Evolutionary conservation across 2,329 filamentous ascomycete species (phyloP), one percentile per base, ranked within the genome.

Genomic region (Didymella pomorum): DNA sequence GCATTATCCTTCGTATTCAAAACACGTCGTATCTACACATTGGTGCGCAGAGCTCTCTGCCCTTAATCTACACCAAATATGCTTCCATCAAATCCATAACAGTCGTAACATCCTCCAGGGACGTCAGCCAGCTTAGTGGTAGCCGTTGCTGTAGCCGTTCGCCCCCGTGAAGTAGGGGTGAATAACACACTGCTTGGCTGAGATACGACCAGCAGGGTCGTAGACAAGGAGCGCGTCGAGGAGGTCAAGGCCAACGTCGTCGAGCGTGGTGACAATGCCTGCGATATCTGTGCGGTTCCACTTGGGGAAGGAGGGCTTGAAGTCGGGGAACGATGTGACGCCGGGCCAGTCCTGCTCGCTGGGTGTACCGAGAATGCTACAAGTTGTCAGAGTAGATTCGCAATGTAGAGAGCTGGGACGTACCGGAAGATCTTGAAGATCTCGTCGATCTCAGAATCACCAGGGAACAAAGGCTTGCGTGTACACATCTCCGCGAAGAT

Each of bases 401-500:
- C 10, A n/a, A 18, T 42, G 28, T 31, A 5, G 25, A 33, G 18
- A 9, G 12, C 23, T 3, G n/a, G 7, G 9, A 64, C 83, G 70
- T 81, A 92, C 91, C 89, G 87, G 88, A 97, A 97, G 75, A 89
- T 96, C 81, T 94, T 95, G 84, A 96, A 96, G 73, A 96, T 96
- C 79, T 96, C 92, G 72, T 96, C 92, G 78, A 96, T 96, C 75
- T 96, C 92, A 5, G 91, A 95, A 76, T 97, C 93, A 58, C 93
- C 93, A 12, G 93, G 92, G 82, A 97, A 97, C 42, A 97, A 83
- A 5, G 93, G 92, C 80, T 96, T 96, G 71, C 92, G 87, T 1
- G 93, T 97, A 79, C 92, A 96, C 93, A 97, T 97, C 79, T 97
- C 93, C 10, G 93, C 93, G 77, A 97, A 96, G 78, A 97, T 97